Evolutionary conservation across 1,139 yeast genomes (phyloP), one percentile per base, ranked within the genome.

Genomic region (Sugiyamaella castrensis): DNA sequence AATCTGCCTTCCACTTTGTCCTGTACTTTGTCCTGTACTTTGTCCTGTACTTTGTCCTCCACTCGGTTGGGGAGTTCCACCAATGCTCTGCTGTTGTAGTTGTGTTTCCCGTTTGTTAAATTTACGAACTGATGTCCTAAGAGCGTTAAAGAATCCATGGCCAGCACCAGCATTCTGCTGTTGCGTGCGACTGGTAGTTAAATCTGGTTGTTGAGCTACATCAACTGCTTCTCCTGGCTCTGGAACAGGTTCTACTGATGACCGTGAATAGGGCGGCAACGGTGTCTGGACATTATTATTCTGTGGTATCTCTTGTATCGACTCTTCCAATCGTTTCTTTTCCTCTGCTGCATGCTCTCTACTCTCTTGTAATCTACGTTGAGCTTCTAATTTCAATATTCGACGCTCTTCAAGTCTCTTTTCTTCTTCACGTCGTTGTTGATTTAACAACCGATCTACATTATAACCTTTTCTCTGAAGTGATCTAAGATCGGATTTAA

Each of bases 381-480:
- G 33, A 35, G 47, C 50, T 10, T 42, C 47, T 15, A 31, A 30
- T 38, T 26, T 40, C 13, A 36, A 39, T 31, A 46, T 44, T 41
- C 45, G 44, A 9, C 37, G 27, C 37, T 42, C 49, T 35, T 45
- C 43, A 16, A 40, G 44, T n/a, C 41, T 40, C 41, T 46, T 35
- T 29, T 47, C 60, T 39, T 51, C 52, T 16, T 47, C 53, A 43
- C 44, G 52, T 15, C 46, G 41, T 42, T 58, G 58, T 43, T 55
- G 54, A 41, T 58, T 54, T 38, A 68, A 52, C 26, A 71, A 55
- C 15, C 72, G 53, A 27, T 63, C 63, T 9, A 71, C 72, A 53
- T 71, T 70, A 53, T 67, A 71, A 4, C 75, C 75, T 45, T 71
- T 66, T 43, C 62, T 51, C 51, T 69, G 69, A 40, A 71, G 57